Evolutionary conservation across 345 rosid genomes (phyloP), one percentile per base, ranked within the genome.

Genomic region (Hypericum androsaemum): DNA sequence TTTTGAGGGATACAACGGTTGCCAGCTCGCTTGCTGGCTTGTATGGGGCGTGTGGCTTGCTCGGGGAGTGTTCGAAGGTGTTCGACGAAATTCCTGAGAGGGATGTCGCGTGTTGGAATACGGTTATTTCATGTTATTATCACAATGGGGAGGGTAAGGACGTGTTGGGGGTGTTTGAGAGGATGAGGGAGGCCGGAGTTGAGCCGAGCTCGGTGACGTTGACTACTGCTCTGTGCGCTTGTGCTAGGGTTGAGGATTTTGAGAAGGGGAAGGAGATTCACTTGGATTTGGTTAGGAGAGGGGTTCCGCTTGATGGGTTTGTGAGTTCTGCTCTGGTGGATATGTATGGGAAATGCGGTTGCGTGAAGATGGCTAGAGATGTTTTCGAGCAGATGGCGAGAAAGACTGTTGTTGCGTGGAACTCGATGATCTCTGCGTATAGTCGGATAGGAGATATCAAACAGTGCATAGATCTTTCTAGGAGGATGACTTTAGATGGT

Each of bases 31-130:
- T 78, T 3, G 75, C 74, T 0, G 38, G 80, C 6, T 69, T 83
- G 77, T 83, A 87, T 41, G 84, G 76, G 0, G 79, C 71, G 47
- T 77, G 84, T 58, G 37, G 59, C 7, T 57, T 56, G 60, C 77
- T 74, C 53, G 65, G 36, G 0, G 9, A 11, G 47, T 78, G 78
- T 7, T n/a, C 64, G 3, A 52, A 66, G 54, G 0, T 81, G 82
- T 86, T 86, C 59, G 81, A 76, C 51, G 87, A 87, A 74, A 87
- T 87, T 77, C 45, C 72, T 54, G 79, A 71, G 0, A 77, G 88
- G 68, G 94, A 81, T 38, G 80, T 81, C 47, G 83, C 72, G 1
- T 59, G 75, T 65, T 83, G 96, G 94, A 83, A 83, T 60, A 50
- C 80, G 0, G 78, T 83, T 7, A 81, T 87, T 50, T 83, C 89